Base-by-base conservation (phyloP, 23 red algal species). In the Pyropia haitanensis region DNA sequence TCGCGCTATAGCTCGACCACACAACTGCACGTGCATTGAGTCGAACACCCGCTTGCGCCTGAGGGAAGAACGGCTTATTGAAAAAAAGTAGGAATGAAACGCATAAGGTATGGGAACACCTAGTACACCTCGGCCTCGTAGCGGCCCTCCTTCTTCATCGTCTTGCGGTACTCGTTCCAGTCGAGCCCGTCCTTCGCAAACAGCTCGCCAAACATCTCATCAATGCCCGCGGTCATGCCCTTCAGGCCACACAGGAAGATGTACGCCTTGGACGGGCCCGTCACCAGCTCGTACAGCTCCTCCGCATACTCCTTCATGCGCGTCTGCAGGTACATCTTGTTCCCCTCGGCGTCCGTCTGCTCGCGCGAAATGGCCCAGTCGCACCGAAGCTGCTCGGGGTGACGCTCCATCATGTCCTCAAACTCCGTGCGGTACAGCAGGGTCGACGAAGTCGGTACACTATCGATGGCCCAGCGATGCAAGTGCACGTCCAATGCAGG, bases 231-330 rank as follows among this genome's bases (percentile, higher is more conserved):
- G 51, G 83, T 84, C 91, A 96, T 96, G 64, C 91, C 91, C 49
- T 81, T 80, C 73, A 96, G 79, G 27, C 91, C 91, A 52, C 91
- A 96, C 91, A 96, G 90, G 86, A 90, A 96, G 15, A 80, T 67
- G 64, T 96, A 96, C 24, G 91, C 89, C 60, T 89, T 96, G 1
- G 79, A 66, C 5, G 39, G 39, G 62, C 89, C 84, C 62, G 85
- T 75, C 55, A 96, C 72, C 64, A 96, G 49, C 34, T 88, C 74
- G 49, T 81, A 89, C 12, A 96, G 65, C 60, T 96, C 91, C 52
- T 96, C 83, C 53, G 75, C 80, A 54, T 88, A 88, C 56, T 96
- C 78, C 46, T 60, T 71, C 91, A 96, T 96, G n/a, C 76, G 50
- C 55, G 76, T 83, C 67, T 96, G 91, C 73, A 96, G 77, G 76